Percentiles rank a stretch among this genome's conserved stretches.
Conservation (phyloP, 2,329 filamentous ascomycete species). For the Paecilomyces fulvus region DNA sequence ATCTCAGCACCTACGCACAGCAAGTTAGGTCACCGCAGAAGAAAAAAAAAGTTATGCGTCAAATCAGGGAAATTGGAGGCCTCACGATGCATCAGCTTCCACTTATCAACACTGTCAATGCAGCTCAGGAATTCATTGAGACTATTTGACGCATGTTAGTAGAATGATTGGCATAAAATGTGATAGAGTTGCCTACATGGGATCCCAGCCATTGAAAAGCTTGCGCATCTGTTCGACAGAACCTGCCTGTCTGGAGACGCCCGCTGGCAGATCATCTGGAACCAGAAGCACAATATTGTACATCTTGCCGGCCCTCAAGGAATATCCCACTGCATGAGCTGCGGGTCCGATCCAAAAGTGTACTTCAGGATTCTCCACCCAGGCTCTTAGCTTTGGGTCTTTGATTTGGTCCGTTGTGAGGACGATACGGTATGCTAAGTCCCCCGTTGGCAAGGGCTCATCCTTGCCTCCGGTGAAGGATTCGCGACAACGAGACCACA, state of each 20-base stretch:
- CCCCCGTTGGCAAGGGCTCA: constrained; percentile 50
- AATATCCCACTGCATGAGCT: constrained; percentile 56
- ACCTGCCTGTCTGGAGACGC: constrained; percentile 45
- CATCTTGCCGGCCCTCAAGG: constrained; percentile 49
- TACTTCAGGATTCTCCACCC: constrained; percentile 45
- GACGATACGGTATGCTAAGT: constrained; percentile 57
- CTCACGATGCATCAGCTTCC: constrained; percentile 52
- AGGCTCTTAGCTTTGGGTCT: constrained; percentile 43
- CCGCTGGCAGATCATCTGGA: constrained; percentile 53
- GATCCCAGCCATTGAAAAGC: constrained; percentile 58
- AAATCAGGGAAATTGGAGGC: not conserved
- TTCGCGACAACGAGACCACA: constrained; percentile 3
- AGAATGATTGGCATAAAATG: not conserved
- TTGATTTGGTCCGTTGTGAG: constrained; percentile 40
- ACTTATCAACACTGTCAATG: constrained; percentile 57
- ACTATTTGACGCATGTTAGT: constrained; percentile 10
- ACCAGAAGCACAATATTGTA: constrained; percentile 60
- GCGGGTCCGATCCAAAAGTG: constrained; percentile 58
- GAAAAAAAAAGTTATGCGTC: not conserved
- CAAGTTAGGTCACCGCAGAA: not conserved
- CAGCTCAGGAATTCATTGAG: constrained; percentile 37
- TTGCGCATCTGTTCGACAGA: constrained; percentile 53
- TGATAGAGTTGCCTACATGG: constrained; percentile 15
- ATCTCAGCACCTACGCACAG: constrained; percentile 18
- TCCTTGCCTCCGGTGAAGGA: constrained; percentile 33